Conservation (phyloP, 2,329 filamentous ascomycete species). For the Cercospora canescens region DNA sequence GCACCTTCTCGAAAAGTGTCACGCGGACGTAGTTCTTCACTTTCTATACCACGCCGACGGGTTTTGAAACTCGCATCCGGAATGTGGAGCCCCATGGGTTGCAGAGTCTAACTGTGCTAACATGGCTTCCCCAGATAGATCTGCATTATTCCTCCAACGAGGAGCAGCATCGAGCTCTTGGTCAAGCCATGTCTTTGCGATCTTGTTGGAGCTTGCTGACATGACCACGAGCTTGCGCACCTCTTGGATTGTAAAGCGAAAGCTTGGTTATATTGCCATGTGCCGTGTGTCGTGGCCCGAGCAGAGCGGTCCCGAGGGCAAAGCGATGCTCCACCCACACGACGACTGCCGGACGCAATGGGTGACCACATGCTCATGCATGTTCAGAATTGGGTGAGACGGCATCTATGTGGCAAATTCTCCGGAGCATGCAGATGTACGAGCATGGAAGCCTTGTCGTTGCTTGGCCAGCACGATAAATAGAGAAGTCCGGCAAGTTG, state of each 20-base stretch:
- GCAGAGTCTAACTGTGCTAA: neutral
- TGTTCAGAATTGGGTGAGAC: neutral
- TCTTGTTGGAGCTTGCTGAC: constrained; percentile 4
- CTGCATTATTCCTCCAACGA: constrained; percentile 10
- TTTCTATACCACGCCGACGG: neutral
- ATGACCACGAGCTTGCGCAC: constrained; percentile 5
- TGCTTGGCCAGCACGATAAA: neutral
- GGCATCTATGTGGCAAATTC: neutral
- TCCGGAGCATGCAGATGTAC: neutral
- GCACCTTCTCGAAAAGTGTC: neutral
- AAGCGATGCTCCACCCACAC: neutral
- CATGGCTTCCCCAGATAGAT: neutral
- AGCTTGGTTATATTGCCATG: constrained; percentile 3
- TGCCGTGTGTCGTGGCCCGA: neutral
- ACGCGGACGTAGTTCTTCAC: neutral
- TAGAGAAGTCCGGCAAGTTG: neutral
- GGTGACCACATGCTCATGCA: neutral
- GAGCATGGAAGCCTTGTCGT: neutral
- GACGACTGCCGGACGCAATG: neutral
- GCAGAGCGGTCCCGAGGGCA: neutral
- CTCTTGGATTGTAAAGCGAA: neutral
- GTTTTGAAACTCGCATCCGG: neutral
- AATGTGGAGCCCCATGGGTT: neutral
- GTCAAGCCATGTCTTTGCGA: neutral
- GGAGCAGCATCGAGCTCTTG: neutral